These are phyloP conservation scores for Lasiosphaeriaceae sp. DNA, from an alignment of 495 filamentous ascomycete genomes.

Conservation along the genomic window DNA sequence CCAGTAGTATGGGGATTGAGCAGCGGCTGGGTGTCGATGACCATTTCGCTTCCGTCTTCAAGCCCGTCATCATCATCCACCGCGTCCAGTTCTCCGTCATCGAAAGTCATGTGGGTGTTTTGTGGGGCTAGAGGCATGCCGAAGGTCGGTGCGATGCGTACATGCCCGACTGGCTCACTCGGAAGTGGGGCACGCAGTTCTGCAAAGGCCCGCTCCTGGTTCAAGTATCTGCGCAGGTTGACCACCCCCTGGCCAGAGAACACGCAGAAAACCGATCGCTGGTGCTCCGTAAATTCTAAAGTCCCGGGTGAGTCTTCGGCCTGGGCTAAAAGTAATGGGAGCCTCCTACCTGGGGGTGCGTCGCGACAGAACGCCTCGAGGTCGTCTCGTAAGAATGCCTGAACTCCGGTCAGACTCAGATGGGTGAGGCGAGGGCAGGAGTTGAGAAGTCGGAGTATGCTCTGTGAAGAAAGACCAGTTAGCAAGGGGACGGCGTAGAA, in stretches of 20 bases:
- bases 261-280: slow-evolving; percentile 93
- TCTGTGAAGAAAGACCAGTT: slow-evolving; percentile 51
- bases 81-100: slow-evolving; percentile 31
- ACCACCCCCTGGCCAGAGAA: slow-evolving; percentile 87
- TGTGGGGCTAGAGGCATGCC: slow-evolving; percentile 1
- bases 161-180: background rate
- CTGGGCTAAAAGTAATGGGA: too few species aligned
- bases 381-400: slow-evolving; percentile 71
- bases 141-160: background rate
- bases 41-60: slow-evolving; percentile 41
- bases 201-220: slow-evolving; percentile 39
- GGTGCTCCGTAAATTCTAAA: slow-evolving; percentile 89
- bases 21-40: slow-evolving; percentile 31
- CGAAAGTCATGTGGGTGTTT: slow-evolving; percentile 29
- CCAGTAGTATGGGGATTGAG: slow-evolving; percentile 4
- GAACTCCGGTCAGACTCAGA: slow-evolving; percentile 92
- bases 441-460: slow-evolving; percentile 84
- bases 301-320: too few species aligned
- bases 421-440: slow-evolving; percentile 91
- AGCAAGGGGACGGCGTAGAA: slow-evolving; percentile 2
- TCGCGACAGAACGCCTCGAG: slow-evolving; percentile 79
- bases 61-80: slow-evolving; percentile 40
- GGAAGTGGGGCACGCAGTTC: slow-evolving; percentile 8
- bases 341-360: slow-evolving; percentile 70
- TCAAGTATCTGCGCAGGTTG: slow-evolving; percentile 72